These are phyloP conservation scores for Phialophora tarda DNA, from an alignment of 2,329 filamentous ascomycete species.

Conservation along the genomic window DNA sequence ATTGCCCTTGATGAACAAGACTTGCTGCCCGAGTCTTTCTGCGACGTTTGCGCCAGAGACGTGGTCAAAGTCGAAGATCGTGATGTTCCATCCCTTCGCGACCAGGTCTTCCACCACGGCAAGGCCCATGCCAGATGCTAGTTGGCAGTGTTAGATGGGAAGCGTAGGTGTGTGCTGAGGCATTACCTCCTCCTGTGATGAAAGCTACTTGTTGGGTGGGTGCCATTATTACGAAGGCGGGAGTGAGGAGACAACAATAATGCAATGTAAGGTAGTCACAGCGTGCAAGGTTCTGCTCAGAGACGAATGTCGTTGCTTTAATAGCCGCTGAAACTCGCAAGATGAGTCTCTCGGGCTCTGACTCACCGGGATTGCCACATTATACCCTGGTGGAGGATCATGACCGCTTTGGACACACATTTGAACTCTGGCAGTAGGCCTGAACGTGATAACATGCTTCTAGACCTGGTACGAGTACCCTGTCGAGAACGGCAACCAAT, in stretches of 20 bases:
- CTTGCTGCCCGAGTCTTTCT: neutral
- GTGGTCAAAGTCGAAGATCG: constrained; percentile 2
- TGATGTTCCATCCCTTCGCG: constrained; percentile 3
- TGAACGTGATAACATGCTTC: neutral
- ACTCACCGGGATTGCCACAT: neutral
- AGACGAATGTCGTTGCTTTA: neutral
- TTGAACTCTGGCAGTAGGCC: neutral
- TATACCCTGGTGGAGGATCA: neutral
- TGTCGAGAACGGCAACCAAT: neutral
- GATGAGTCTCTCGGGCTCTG: neutral
- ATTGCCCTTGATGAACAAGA: constrained; percentile 4
- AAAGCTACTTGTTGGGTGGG: neutral
- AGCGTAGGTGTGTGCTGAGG: neutral
- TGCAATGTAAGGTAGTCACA: neutral
- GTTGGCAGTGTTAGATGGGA: neutral
- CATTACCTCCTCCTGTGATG: constrained; percentile 7
- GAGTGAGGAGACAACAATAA: neutral
- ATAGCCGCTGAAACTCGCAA: neutral
- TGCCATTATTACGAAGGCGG: neutral
- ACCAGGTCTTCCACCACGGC: constrained; percentile 11
- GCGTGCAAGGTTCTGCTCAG: neutral
- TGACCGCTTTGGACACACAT: neutral
- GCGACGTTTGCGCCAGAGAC: neutral
- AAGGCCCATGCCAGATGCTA: constrained; percentile 14
- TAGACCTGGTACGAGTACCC: neutral